A percentile compares a stretch with the other conserved stretches of the same genome.
Conservation (phyloP, 202 grass and related monocot species). For the Cymbopogon flexuosus region DNA sequence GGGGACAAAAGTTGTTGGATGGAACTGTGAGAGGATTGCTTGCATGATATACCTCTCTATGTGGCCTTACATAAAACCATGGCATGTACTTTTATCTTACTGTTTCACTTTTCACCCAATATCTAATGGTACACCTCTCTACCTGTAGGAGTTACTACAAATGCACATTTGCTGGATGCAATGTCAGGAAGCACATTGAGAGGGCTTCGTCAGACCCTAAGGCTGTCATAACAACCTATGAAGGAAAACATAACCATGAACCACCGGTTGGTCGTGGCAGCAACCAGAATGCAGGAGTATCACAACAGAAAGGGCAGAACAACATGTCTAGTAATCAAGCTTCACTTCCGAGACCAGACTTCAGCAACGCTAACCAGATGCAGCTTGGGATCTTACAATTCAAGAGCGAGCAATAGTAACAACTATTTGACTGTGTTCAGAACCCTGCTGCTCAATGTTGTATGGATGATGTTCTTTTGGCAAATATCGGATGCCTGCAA, state of each 20-base stretch:
- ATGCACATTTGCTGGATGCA: constrained; percentile 79
- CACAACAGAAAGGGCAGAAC: constrained; percentile 45
- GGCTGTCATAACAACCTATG: constrained; percentile 93
- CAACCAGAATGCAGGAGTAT: constrained; percentile 51
- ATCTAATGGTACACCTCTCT: constrained; percentile 30
- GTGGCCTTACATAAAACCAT: background rate
- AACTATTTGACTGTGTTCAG: constrained; percentile 23
- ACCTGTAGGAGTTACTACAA: constrained; percentile 93
- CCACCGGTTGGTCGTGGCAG: constrained; percentile 63
- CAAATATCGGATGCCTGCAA: constrained; percentile 27
- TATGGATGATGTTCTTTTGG: constrained; percentile 30
- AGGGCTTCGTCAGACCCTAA: constrained; percentile 74
- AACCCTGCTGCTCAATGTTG: background rate
- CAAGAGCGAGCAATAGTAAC: constrained; percentile 70
- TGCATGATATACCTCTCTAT: background rate
- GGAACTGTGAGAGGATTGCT: background rate
- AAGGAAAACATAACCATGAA: constrained; percentile 99
- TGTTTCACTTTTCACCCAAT: background rate
- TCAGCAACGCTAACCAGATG: constrained; percentile 44
- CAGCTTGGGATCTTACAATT: constrained; percentile 54
- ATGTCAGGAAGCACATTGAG: constrained; percentile 97
- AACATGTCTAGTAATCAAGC: constrained; percentile 51
- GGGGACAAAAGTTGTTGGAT: background rate
- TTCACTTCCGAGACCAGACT: constrained; percentile 46
- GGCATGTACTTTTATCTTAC: background rate